These are phyloP conservation scores for Thymus mandschuricus DNA, from an alignment of 257 asterid genomes.

Conservation along the genomic window DNA sequence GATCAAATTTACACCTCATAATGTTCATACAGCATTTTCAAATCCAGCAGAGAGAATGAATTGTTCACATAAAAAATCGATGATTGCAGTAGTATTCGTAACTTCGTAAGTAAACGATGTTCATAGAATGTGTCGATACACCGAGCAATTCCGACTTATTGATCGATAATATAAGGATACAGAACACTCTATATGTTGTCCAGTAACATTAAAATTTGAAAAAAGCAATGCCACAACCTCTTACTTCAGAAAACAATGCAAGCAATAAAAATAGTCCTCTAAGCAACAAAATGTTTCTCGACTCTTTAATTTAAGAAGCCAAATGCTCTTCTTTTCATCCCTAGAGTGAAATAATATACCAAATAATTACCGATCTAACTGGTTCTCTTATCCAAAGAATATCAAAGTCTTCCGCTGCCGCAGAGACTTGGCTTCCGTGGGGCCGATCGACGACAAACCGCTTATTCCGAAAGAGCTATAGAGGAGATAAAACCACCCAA, in stretches of 20 bases:
- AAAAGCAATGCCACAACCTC: slow-evolving; percentile 17
- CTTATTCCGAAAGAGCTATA: slow-evolving; percentile 53
- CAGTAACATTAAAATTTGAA: slow-evolving; percentile 24
- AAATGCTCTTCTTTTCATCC: slow-evolving; percentile 11
- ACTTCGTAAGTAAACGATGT: too few species aligned
- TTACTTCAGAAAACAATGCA: neutral
- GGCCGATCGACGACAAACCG: slow-evolving; percentile 35
- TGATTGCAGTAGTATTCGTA: neutral
- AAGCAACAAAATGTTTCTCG: slow-evolving; percentile 27
- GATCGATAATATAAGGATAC: slow-evolving; percentile 23
- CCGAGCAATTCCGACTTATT: slow-evolving; percentile 21
- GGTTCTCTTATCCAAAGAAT: slow-evolving; percentile 49
- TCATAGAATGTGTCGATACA: neutral
- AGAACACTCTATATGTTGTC: slow-evolving; percentile 16
- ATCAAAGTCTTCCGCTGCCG: slow-evolving; percentile 38
- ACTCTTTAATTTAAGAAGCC: slow-evolving; percentile 29
- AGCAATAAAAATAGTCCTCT: slow-evolving; percentile 19
- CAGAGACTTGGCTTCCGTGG: slow-evolving; percentile 41
- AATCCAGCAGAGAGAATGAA: too few species aligned
- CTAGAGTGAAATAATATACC: slow-evolving; percentile 25
- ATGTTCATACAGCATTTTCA: too few species aligned
- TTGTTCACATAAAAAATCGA: neutral
- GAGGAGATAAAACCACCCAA: slow-evolving; percentile 40
- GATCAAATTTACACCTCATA: too few species aligned
- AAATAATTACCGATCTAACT: slow-evolving; percentile 44